Base-by-base conservation (phyloP, 495 filamentous ascomycete genomes). In the Neurospora discreta region DNA sequence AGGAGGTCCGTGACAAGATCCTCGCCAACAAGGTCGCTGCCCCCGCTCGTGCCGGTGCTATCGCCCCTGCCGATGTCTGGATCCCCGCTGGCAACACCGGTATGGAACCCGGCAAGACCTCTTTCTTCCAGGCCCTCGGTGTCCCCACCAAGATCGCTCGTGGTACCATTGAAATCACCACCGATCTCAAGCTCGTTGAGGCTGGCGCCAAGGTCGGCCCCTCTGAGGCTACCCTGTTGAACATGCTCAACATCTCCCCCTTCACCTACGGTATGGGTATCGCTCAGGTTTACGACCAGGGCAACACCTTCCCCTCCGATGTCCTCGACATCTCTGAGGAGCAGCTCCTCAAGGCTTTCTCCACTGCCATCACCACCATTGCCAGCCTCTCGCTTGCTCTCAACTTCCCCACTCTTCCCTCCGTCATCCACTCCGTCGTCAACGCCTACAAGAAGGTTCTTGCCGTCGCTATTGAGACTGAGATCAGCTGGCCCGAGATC, bases 101-200 rank as follows among this genome's bases (percentile, higher is more conserved):
- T 87, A 99, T 99, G 95, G 95, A 99, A 84, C 95, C 95, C 81
- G 95, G 95, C 85, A 99, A 99, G 91, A 99, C 95, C 78, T 97
- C 95, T 78, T 99, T 99, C 94, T 99, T 99, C 93, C 95, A 99
- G 89, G 95, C 95, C 81, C 96, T 99, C 83, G 95, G 95, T 92
- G 93, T 99, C 84, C 95, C 95, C 81, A 99, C 95, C 87, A 99
- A 99, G 92, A 99, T 99, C 85, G 95, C 95, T 79, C 96, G 95
- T 97, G 95, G 95, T 94, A 99, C 95, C 87, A 98, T 99, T 83
- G 95, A 99, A 94, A 99, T 99, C 83, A 97, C 94, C 70, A 89
- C 91, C 78, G 95, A 99, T 80, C 87, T 99, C 80, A 98, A 97
- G 92, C 91, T 99, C 79, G 91, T 98, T 85, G 93, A 97, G 86